These are phyloP conservation scores for Cucurbita ficifolia DNA, from an alignment of 306 rosid genomes.

Conservation along the genomic window DNA sequence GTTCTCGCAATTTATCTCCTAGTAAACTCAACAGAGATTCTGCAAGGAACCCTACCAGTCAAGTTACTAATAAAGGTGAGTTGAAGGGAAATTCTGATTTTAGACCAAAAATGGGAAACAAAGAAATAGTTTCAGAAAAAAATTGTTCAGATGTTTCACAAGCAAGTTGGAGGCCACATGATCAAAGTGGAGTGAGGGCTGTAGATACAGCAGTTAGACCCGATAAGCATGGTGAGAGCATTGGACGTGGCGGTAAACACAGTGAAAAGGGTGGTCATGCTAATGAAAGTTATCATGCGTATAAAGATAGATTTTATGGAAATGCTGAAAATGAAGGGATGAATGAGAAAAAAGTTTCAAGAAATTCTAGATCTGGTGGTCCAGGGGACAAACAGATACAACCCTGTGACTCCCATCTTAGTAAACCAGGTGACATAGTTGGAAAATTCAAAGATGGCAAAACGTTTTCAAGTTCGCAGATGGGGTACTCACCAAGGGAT, in stretches of 20 bases:
- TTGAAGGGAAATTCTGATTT: slow-evolving; percentile 36
- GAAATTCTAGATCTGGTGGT: slow-evolving; percentile 48
- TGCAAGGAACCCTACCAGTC: slow-evolving; percentile 27
- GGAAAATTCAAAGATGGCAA: slow-evolving; percentile 45
- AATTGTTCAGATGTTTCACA: slow-evolving; percentile 42
- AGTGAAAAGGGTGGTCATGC: slow-evolving; percentile 37
- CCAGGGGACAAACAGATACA: slow-evolving; percentile 32
- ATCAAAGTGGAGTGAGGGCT: slow-evolving; percentile 35
- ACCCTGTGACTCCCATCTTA: slow-evolving; percentile 37
- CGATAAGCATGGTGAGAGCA: slow-evolving; percentile 34
- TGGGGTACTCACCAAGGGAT: slow-evolving; percentile 43
- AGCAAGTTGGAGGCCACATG: slow-evolving; percentile 39
- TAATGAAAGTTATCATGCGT: slow-evolving; percentile 25
- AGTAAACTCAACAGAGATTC: slow-evolving; percentile 36
- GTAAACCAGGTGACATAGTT: slow-evolving; percentile 41
- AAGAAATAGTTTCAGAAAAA: slow-evolving; percentile 39
- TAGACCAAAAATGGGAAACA: slow-evolving; percentile 43
- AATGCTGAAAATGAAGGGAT: slow-evolving; percentile 36
- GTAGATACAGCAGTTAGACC: slow-evolving; percentile 37
- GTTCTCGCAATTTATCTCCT: slow-evolving; percentile 40
- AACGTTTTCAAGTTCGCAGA: slow-evolving; percentile 22
- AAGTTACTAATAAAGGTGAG: slow-evolving; percentile 35
- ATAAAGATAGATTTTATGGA: slow-evolving; percentile 37
- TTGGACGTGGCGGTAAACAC: slow-evolving; percentile 37
- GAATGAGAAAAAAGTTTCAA: slow-evolving; percentile 36